Evolutionary conservation across 2,329 filamentous ascomycete species (phyloP).

Genomic region (Metarhizium brunneum): DNA sequence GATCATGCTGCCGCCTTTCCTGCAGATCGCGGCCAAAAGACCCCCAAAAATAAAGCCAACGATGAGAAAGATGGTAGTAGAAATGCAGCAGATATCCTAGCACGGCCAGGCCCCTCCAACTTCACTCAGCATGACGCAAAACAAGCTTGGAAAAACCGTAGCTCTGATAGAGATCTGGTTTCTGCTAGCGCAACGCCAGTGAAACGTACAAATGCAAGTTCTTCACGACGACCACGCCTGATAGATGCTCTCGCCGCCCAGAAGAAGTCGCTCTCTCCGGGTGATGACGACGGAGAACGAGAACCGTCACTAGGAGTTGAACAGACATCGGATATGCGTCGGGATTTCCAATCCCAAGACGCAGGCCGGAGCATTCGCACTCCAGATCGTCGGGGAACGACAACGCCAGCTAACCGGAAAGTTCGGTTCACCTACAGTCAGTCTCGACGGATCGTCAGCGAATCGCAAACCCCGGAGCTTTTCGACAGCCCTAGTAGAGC

Average conservation of each 20-base stretch:
- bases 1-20: constrained; percentile 4
- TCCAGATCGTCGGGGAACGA: constrained; percentile 14
- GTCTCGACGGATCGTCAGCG: constrained; percentile 19
- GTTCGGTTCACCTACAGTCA: constrained; percentile 27
- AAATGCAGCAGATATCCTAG: not conserved
- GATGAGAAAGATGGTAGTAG: not conserved
- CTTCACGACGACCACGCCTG: constrained; percentile 7
- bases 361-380: not conserved
- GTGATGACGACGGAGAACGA: constrained; percentile 1
- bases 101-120: not conserved
- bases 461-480: constrained; percentile 17
- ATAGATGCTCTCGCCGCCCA: constrained; percentile 12
- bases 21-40: not conserved
- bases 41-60: not conserved
- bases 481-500: constrained; percentile 8
- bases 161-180: not conserved
- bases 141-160: not conserved
- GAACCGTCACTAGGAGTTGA: not conserved
- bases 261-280: not conserved
- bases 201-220: not conserved
- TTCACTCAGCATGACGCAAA: not conserved
- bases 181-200: not conserved
- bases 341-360: constrained; percentile 2
- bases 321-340: not conserved
- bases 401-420: constrained; percentile 18